A percentile compares a stretch with the other conserved stretches of the same genome.
Conservation (phyloP, 805 yeast species). For the Cyberlindnera petersonii region DNA sequence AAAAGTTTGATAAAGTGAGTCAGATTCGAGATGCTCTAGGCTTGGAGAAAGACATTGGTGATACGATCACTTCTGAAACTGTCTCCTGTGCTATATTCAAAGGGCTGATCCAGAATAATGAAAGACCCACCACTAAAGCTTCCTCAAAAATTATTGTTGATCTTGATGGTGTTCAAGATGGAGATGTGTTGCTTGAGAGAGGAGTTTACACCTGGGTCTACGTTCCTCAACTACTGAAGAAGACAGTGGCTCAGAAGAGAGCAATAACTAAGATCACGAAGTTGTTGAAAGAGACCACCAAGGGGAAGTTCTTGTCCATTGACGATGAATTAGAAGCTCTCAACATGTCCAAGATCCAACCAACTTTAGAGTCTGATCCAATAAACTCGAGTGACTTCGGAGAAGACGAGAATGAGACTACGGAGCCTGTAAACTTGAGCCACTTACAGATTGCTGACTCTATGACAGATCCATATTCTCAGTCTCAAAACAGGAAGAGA, state of each 20-base stretch:
- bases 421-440: not conserved
- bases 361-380: not conserved
- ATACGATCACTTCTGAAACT: slow-evolving; percentile 5
- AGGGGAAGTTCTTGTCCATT: slow-evolving; percentile 14
- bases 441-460: slow-evolving; percentile 1
- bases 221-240: not conserved
- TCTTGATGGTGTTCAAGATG: slow-evolving; percentile 6
- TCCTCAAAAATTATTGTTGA: slow-evolving; percentile 2
- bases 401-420: not conserved
- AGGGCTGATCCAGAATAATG: not conserved
- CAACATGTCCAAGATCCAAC: not conserved
- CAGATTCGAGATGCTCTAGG: slow-evolving; percentile 19
- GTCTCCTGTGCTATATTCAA: slow-evolving; percentile 13
- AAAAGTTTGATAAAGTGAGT: slow-evolving; percentile 21
- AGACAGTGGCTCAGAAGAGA: not conserved
- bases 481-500: slow-evolving; percentile 1
- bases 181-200: slow-evolving; percentile 7
- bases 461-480: too few species aligned
- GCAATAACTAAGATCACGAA: not conserved
- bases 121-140: not conserved
- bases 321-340: slow-evolving; percentile 16
- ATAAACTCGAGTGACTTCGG: slow-evolving; percentile 6
- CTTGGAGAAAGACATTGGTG: slow-evolving; percentile 8
- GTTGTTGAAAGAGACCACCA: slow-evolving; percentile 10
- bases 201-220: not conserved